A percentile compares a stretch with the other conserved stretches of the same genome.
Evolutionary conservation across 371 early-diverging fungal genomes (phyloP).

Genomic region (Mortierella sp.): DNA sequence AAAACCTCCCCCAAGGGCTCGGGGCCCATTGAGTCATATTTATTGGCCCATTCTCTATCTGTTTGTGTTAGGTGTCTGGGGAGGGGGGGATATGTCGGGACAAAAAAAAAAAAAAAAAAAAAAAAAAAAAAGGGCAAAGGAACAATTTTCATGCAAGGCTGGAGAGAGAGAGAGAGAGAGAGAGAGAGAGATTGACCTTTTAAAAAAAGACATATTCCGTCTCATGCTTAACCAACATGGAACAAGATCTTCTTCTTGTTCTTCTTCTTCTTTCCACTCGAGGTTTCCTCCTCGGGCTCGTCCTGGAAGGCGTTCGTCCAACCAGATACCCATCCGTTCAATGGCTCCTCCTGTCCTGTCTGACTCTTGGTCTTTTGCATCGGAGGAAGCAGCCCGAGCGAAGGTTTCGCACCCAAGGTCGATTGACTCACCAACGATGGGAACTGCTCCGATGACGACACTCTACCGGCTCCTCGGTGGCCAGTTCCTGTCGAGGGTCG

Average conservation of each 20-base stretch:
- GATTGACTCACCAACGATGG: slow-evolving; percentile 33
- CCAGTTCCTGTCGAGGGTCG: slow-evolving; percentile 28
- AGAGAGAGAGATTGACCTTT: neutral
- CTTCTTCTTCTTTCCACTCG: slow-evolving; percentile 66
- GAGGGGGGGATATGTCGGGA: no score
- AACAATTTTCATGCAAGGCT: no score
- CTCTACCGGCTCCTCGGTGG: neutral
- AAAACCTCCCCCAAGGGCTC: no score
- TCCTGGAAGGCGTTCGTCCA: slow-evolving; percentile 28
- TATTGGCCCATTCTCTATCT: no score
- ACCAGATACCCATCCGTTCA: slow-evolving; percentile 47
- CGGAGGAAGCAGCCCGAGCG: slow-evolving; percentile 55
- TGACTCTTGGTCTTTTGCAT: slow-evolving; percentile 52
- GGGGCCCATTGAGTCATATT: no score
- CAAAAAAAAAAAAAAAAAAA: slow-evolving; percentile 4
- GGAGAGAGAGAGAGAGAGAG: neutral
- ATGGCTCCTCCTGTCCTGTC: slow-evolving; percentile 27
- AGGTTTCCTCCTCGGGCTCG: slow-evolving; percentile 20
- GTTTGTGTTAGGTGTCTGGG: no score
- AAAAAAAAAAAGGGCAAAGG: no score
- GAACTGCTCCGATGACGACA: slow-evolving; percentile 27
- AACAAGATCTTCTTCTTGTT: slow-evolving; percentile 66
- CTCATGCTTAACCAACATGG: slow-evolving; percentile 59
- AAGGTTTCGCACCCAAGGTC: slow-evolving; percentile 53
- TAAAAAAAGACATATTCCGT: no score